Evolutionary conservation across 2,329 filamentous ascomycete genomes (phyloP), one percentile per base, ranked within the genome.

Genomic region (Alternaria consortialis): DNA sequence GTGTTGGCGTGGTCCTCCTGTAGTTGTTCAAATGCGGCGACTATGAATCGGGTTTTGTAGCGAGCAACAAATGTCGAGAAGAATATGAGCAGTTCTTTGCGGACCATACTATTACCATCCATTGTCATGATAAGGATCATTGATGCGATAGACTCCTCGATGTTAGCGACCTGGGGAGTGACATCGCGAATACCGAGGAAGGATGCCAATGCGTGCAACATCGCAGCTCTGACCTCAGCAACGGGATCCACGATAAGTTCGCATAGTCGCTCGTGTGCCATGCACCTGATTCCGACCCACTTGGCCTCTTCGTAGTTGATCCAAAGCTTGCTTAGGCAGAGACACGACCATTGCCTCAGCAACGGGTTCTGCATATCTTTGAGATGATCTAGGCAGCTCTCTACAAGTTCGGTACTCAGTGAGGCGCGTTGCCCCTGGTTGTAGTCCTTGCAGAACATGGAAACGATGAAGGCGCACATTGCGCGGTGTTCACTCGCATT

Each of bases 391-490:
- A 98, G 82, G 75, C 94, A 98, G 69, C 91, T 94, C 37, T 91
- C 89, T 83, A 98, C 94, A 64, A 98, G 90, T 67, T 97, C 94
- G 0, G 91, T 91, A 67, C 92, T 92, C 69, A 97, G 90, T 75
- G 94, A 97, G 11, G 97, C 94, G 52, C 90, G 90, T 78, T 97
- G 94, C 2, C 94, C 95, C 64, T 95, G 92, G 66, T 90, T 91
- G 79, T 97, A 97, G 65, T 91, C 91, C 76, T 95, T 97, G 86
- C 95, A 99, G 65, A 99, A 93, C 86, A 97, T 97, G 27, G 94
- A 91, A 42, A 98, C 88, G 63, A 99, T 97, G 76, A 99, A 99
- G 2, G 95, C 94, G 77, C 95, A 98, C 95, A 99, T 99, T 43
- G 95, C 95, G 74, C 96, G 93, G 82, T 99, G 95, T 80, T 98